A percentile compares a stretch with the other conserved stretches of the same genome.
Evolutionary conservation across 352 stramenopile genomes (phyloP).

Genomic region (Hyaloperonospora brassicae): DNA sequence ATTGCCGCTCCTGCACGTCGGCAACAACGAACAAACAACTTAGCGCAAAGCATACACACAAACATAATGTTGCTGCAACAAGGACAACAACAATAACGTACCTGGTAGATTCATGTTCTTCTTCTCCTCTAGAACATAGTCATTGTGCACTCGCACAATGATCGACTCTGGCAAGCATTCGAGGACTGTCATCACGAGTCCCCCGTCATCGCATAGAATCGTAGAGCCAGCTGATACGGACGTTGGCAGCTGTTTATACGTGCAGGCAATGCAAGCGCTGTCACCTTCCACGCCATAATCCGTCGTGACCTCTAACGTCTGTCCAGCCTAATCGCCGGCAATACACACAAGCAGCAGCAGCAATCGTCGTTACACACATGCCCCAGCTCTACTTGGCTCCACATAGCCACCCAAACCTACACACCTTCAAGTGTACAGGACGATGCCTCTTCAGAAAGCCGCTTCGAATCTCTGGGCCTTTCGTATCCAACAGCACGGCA

Average conservation of each 20-base stretch:
- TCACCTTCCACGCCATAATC: conserved; percentile 83
- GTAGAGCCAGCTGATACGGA: conserved; percentile 88
- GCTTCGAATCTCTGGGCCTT: conserved; percentile 95
- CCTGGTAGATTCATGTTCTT: conserved; percentile 98
- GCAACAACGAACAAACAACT: conserved; percentile 4
- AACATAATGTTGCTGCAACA: conserved; percentile 1
- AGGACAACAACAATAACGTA: conserved; percentile 6
- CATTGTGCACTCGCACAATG: conserved; percentile 76
- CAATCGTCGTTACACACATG: conserved; percentile 7
- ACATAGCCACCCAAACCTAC: conserved; percentile 6
- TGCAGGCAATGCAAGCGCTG: conserved; percentile 83
- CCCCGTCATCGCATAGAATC: conserved; percentile 96
- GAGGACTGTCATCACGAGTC: conserved; percentile 88
- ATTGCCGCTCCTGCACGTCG: conserved; percentile 48
- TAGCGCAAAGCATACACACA: background rate
- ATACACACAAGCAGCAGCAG: background rate
- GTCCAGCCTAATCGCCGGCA: conserved; percentile 33
- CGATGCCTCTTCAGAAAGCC: conserved; percentile 69
- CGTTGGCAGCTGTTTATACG: conserved; percentile 89
- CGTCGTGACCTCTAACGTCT: conserved; percentile 86
- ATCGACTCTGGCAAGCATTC: conserved; percentile 69
- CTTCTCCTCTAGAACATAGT: conserved; percentile 88
- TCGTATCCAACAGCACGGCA: conserved; percentile 95
- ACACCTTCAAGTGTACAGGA: conserved; percentile 56
- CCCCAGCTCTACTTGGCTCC: background rate